A percentile compares a stretch with the other conserved stretches of the same genome.
Evolutionary conservation across 1,284 basidiomycete species (phyloP).

Genomic region (Rhodotorula sp.): DNA sequence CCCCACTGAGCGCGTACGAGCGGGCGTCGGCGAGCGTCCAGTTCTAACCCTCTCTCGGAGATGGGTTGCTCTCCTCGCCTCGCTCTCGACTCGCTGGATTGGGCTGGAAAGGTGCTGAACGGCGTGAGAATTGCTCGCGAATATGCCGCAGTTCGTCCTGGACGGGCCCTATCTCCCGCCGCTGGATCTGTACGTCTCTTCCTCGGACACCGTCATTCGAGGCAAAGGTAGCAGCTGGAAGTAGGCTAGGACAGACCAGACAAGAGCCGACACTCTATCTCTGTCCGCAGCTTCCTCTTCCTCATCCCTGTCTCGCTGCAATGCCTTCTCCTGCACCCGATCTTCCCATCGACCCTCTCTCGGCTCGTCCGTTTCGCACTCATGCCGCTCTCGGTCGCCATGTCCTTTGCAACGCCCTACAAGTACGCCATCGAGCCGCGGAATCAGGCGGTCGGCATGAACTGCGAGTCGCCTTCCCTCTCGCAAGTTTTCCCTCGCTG

Average conservation of each 20-base stretch:
- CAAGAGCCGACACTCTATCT: background rate
- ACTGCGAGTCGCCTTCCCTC: background rate
- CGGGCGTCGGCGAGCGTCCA: background rate
- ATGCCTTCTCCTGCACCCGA: constrained; percentile 34
- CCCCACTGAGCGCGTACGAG: background rate
- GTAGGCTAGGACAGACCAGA: background rate
- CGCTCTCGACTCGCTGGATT: background rate
- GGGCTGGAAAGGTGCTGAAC: background rate
- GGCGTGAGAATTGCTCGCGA: background rate
- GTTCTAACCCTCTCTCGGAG: too few relatives aligned
- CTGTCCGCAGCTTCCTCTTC: constrained; percentile 22
- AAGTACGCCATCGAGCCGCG: constrained; percentile 22
- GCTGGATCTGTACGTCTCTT: constrained; percentile 4
- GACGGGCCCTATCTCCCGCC: constrained; percentile 22
- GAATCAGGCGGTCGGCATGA: constrained; percentile 30
- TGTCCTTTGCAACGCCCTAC: constrained; percentile 15
- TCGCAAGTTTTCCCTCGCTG: too few relatives aligned
- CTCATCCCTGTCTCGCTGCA: constrained; percentile 30
- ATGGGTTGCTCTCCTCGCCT: background rate
- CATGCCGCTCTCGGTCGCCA: constrained; percentile 20
- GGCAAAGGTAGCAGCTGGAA: too few relatives aligned
- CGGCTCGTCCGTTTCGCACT: constrained; percentile 9
- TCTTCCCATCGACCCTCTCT: constrained; percentile 19
- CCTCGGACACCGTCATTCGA: background rate
- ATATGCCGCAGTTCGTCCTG: constrained; percentile 6